Evolutionary conservation across 1,284 basidiomycete genomes (phyloP).

Genomic region (Ceratobasidium sp.): DNA sequence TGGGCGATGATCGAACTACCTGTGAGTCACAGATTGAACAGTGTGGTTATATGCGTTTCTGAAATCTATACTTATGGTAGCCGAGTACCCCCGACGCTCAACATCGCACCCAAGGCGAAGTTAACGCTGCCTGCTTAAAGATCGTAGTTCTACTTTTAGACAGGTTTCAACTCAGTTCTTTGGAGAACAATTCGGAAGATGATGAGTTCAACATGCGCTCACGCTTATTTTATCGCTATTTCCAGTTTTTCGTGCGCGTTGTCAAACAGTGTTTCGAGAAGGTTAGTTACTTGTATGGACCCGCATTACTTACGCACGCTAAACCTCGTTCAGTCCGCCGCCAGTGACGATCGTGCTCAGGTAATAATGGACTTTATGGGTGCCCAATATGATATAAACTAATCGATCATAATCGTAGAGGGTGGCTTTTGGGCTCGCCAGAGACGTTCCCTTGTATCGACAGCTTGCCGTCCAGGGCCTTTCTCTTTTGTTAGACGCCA

Average conservation of each 20-base stretch:
- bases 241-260: constrained; percentile 64
- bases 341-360: constrained; percentile 32
- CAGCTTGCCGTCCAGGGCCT: constrained; percentile 81
- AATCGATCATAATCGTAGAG: neutral
- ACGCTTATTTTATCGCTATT: constrained; percentile 81
- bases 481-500: constrained; percentile 82
- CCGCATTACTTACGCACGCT: too few species aligned
- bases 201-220: constrained; percentile 79
- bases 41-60: neutral
- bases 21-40: constrained; percentile 45
- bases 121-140: constrained; percentile 76
- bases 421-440: constrained; percentile 31
- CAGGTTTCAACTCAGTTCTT: constrained; percentile 71
- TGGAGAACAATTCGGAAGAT: constrained; percentile 66
- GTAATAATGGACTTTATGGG: constrained; percentile 13
- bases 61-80: neutral
- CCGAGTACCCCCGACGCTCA: constrained; percentile 24
- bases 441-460: constrained; percentile 61
- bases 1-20: constrained; percentile 63
- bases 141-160: constrained; percentile 82
- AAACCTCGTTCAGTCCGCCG: neutral
- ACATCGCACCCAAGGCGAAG: constrained; percentile 62
- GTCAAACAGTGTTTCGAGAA: constrained; percentile 30
- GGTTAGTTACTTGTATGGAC: constrained; percentile 16
- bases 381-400: neutral